phyloP scores from a whole-genome alignment of 139 green algal genomes.

The Deuterostichococcus epilithicus region DNA sequence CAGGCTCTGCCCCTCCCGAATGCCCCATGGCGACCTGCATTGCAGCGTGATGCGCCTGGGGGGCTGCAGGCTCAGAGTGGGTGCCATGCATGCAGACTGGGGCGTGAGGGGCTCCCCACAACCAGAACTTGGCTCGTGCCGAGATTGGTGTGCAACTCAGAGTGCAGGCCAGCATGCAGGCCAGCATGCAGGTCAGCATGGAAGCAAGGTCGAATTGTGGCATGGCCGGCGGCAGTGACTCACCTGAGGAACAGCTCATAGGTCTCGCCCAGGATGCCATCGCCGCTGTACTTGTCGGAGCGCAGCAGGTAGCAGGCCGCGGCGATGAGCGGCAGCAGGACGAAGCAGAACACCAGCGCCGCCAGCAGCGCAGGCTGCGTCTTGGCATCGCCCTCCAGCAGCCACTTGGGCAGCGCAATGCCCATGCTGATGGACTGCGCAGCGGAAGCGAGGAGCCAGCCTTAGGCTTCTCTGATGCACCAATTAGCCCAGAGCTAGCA shows the following conservation, averaged over 20 bases:
- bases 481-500: too few relatives aligned
- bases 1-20: conserved; percentile 49
- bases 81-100: too few relatives aligned
- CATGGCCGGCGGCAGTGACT: neutral
- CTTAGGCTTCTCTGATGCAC: too few relatives aligned
- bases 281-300: conserved; percentile 62
- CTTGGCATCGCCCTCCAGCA: conserved; percentile 80
- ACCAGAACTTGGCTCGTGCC: too few relatives aligned
- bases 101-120: too few relatives aligned
- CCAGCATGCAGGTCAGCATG: too few relatives aligned
- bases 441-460: neutral
- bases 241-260: conserved; percentile 49
- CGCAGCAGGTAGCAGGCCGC: conserved; percentile 73
- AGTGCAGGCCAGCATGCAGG: too few relatives aligned
- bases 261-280: conserved; percentile 73
- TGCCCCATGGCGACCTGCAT: neutral
- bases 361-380: conserved; percentile 69
- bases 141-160: too few relatives aligned
- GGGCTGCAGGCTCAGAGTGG: too few relatives aligned
- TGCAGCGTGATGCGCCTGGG: too few relatives aligned
- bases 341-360: conserved; percentile 64
- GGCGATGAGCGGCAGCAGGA: conserved; percentile 72
- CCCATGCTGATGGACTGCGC: conserved; percentile 58
- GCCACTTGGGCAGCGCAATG: conserved; percentile 81
- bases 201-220: neutral